Percentiles rank a stretch among this genome's conserved stretches.
phyloP scores from a whole-genome alignment of 495 filamentous ascomycete genomes.

The Xylaria sp. region DNA sequence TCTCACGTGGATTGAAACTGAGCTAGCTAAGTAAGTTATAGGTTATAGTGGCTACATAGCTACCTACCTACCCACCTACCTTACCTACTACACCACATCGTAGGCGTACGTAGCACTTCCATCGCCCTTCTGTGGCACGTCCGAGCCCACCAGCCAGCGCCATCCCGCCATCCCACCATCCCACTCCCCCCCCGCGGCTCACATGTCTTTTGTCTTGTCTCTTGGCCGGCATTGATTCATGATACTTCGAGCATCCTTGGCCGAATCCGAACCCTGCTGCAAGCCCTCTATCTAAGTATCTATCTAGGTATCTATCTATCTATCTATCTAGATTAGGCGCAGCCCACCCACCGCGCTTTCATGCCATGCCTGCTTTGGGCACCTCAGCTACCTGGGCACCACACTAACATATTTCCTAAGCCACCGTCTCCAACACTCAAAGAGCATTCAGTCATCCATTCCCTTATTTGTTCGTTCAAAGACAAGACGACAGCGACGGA shows the following conservation, averaged over 20 bases:
- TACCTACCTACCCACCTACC: too few relatives aligned
- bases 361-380: slow-evolving; percentile 1
- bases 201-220: neutral
- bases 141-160: too few relatives aligned
- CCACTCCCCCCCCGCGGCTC: slow-evolving; percentile 4
- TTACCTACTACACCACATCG: neutral
- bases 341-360: neutral
- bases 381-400: neutral
- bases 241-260: slow-evolving; percentile 3
- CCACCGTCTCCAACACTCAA: neutral
- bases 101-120: neutral
- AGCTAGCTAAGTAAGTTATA: too few relatives aligned
- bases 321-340: neutral
- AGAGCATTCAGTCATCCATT: too few relatives aligned
- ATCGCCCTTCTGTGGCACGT: neutral
- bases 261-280: neutral
- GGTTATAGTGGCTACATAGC: too few relatives aligned
- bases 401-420: neutral
- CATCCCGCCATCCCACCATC: too few relatives aligned
- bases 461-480: neutral
- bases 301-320: too few relatives aligned
- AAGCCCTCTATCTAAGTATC: neutral
- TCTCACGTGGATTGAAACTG: neutral
- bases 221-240: neutral
- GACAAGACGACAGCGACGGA: neutral